phyloP scores from a whole-genome alignment of 1,284 basidiomycete species.

The Rhodotorula glutinis region DNA sequence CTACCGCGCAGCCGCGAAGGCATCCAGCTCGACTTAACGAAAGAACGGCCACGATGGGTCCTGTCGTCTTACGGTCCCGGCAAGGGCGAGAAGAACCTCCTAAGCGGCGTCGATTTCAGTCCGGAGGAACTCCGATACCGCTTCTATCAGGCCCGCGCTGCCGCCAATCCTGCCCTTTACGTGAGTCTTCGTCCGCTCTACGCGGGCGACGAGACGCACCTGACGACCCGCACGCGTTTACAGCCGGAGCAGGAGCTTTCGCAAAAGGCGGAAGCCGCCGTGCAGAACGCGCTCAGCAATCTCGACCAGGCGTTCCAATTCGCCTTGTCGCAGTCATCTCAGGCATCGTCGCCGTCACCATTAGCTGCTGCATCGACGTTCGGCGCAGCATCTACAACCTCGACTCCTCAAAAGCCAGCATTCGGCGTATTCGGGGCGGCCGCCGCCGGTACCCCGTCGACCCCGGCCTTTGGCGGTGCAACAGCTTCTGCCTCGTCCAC shows the following conservation, averaged over 20 bases:
- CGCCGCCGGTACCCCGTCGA: not conserved
- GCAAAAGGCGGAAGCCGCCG: constrained; percentile 34
- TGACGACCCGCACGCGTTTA: not conserved
- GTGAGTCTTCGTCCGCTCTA: constrained; percentile 54
- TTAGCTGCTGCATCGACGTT: constrained; percentile 5
- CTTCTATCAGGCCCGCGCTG: constrained; percentile 60
- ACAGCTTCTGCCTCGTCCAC: too few relatives aligned
- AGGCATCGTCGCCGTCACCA: not conserved
- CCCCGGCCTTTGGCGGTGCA: too few relatives aligned
- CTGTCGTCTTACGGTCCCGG: constrained; percentile 74
- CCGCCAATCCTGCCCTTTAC: constrained; percentile 64
- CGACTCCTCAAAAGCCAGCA: constrained; percentile 7
- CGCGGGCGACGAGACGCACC: not conserved
- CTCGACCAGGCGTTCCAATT: constrained; percentile 39
- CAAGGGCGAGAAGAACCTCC: constrained; percentile 68
- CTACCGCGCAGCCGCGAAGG: constrained; percentile 56
- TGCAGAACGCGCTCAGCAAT: constrained; percentile 35
- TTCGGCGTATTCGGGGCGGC: constrained; percentile 35
- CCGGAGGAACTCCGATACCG: constrained; percentile 75
- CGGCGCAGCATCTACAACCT: constrained; percentile 6
- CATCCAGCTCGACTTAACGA: constrained; percentile 59
- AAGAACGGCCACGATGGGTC: constrained; percentile 75
- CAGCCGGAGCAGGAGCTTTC: constrained; percentile 38
- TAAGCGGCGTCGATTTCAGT: constrained; percentile 68
- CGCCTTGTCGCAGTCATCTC: constrained; percentile 27